These are phyloP conservation scores for Yarrowia alimentaria DNA, from an alignment of 805 yeast genomes.

Conservation along the genomic window DNA sequence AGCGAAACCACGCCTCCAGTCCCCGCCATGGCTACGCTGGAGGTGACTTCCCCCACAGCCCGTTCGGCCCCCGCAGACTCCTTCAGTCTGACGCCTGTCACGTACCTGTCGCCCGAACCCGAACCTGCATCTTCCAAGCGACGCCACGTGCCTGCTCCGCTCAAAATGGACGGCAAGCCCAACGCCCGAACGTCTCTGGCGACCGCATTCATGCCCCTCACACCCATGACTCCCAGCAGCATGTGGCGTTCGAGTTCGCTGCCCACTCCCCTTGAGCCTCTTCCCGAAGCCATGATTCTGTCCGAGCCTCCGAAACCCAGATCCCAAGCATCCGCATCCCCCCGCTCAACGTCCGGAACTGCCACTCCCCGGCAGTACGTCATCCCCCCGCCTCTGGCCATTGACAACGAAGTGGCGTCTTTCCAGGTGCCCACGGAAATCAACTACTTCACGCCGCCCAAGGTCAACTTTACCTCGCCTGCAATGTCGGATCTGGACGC, in stretches of 20 bases:
- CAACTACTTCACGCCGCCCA: slow-evolving; percentile 21
- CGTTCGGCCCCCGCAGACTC: slow-evolving; percentile 5
- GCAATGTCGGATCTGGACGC: slow-evolving; percentile 19
- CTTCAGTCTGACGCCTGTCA: background rate
- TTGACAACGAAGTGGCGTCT: slow-evolving; percentile 13
- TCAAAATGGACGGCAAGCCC: slow-evolving; percentile 25
- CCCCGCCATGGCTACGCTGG: background rate
- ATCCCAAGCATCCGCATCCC: no score
- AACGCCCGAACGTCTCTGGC: slow-evolving; percentile 25
- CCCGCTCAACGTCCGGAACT: background rate
- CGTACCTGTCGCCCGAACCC: slow-evolving; percentile 9
- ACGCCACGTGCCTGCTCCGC: slow-evolving; percentile 5
- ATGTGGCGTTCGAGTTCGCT: slow-evolving; percentile 14
- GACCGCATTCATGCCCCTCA: slow-evolving; percentile 22
- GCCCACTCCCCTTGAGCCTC: slow-evolving; percentile 24
- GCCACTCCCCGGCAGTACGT: slow-evolving; percentile 11
- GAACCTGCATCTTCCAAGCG: no score
- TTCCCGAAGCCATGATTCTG: slow-evolving; percentile 24
- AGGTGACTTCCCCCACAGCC: no score
- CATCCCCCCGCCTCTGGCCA: slow-evolving; percentile 14
- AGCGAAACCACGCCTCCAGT: background rate
- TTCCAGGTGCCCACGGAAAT: slow-evolving; percentile 9
- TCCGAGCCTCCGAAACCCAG: no score
- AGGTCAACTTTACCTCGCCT: slow-evolving; percentile 16
- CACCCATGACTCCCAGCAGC: slow-evolving; percentile 7